Conservation (phyloP, 768 basidiomycete species). For the Goffeauzyma gilvescens region DNA sequence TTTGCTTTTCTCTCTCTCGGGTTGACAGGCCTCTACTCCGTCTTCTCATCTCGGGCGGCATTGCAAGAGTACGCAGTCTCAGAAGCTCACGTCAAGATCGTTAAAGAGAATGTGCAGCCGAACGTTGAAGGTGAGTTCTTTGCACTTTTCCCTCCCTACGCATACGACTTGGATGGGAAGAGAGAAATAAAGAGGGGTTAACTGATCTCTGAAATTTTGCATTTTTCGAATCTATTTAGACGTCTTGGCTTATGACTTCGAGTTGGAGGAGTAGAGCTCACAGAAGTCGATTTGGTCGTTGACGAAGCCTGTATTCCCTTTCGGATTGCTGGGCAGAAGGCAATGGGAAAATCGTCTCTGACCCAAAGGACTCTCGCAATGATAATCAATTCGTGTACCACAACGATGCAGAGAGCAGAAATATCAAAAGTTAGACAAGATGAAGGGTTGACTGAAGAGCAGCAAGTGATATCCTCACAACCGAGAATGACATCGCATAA, state of each 20-base stretch:
- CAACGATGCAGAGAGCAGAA: too few species aligned
- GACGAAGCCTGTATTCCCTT: too few species aligned
- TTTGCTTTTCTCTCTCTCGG: neutral
- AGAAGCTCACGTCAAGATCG: conserved; percentile 25
- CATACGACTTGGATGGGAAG: neutral
- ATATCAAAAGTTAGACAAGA: too few species aligned
- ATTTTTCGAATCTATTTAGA: conserved; percentile 11
- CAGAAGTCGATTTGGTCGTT: too few species aligned
- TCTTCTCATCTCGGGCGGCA: conserved; percentile 21
- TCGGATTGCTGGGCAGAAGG: too few species aligned
- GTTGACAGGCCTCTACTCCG: conserved; percentile 29
- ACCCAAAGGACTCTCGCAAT: too few species aligned
- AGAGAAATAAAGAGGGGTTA: neutral
- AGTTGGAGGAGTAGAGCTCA: conserved; percentile 23
- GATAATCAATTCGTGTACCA: too few species aligned
- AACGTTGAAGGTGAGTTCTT: conserved; percentile 22
- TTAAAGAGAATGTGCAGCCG: conserved; percentile 21
- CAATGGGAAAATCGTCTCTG: too few species aligned
- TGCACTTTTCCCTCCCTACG: neutral
- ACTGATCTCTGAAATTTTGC: neutral
- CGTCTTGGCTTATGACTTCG: conserved; percentile 30
- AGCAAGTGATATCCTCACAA: too few species aligned
- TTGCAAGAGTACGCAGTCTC: conserved; percentile 27
- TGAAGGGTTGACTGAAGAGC: too few species aligned
- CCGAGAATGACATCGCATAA: too few species aligned